Evolutionary conservation across 1,139 yeast genomes (phyloP).

Genomic region (Hyphopichia fennica): DNA sequence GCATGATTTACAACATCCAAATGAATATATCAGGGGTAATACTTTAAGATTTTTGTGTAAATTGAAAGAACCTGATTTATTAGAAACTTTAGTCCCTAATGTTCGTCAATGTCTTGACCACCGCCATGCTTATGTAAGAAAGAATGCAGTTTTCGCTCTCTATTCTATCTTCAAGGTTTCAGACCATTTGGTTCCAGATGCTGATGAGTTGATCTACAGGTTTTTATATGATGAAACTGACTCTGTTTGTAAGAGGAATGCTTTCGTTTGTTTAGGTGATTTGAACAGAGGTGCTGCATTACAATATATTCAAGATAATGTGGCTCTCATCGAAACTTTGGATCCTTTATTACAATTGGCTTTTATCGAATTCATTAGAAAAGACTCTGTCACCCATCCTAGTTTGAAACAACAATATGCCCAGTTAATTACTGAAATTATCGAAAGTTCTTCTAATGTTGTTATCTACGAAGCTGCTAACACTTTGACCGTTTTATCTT

Average conservation of each 20-base stretch:
- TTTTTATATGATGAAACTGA: conserved; percentile 84
- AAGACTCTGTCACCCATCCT: conserved; percentile 67
- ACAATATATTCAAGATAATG: conserved; percentile 73
- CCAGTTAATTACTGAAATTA: conserved; percentile 67
- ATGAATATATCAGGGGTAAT: conserved; percentile 94
- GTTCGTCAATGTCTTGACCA: conserved; percentile 90
- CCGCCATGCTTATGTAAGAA: conserved; percentile 96
- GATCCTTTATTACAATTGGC: conserved; percentile 89
- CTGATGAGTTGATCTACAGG: conserved; percentile 75
- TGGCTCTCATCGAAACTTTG: conserved; percentile 60
- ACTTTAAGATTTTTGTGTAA: conserved; percentile 90
- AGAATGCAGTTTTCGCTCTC: conserved; percentile 93
- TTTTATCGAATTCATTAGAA: conserved; percentile 87
- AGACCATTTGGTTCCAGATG: conserved; percentile 90
- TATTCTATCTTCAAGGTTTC: conserved; percentile 80
- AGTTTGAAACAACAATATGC: conserved; percentile 71
- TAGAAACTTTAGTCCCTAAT: conserved; percentile 94
- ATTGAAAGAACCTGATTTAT: conserved; percentile 86
- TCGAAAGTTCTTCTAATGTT: conserved; percentile 69
- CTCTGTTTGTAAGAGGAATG: conserved; percentile 93
- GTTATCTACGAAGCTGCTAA: conserved; percentile 92
- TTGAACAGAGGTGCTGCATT: conserved; percentile 85
- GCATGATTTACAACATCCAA: conserved; percentile 96
- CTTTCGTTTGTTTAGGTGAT: conserved; percentile 83
- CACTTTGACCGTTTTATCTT: conserved; percentile 73